phyloP scores from a whole-genome alignment of 805 yeast genomes.

The Saccharomycopsis fodiens region DNA sequence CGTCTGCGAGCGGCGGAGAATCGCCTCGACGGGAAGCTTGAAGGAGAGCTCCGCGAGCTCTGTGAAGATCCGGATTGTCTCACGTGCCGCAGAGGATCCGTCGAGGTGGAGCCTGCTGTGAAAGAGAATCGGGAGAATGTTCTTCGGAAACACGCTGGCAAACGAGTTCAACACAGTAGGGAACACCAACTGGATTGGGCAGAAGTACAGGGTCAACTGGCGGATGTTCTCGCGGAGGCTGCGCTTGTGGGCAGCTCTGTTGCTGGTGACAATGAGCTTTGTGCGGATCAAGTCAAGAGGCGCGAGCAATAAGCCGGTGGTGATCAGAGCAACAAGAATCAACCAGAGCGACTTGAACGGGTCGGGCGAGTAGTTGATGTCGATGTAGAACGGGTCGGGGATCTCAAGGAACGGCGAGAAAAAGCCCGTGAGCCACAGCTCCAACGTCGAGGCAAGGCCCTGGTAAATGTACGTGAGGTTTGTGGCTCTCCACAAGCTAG shows the following conservation, averaged over 20 bases:
- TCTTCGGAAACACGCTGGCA: conserved; percentile 50
- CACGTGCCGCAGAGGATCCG: conserved; percentile 48
- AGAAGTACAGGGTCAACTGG: conserved; percentile 38
- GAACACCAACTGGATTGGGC: conserved; percentile 52
- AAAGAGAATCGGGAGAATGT: conserved; percentile 58
- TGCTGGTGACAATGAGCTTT: conserved; percentile 55
- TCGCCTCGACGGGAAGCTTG: conserved; percentile 80
- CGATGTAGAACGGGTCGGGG: conserved; percentile 86
- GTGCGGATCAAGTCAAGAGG: conserved; percentile 81
- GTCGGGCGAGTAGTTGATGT: conserved; percentile 71
- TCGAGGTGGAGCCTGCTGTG: conserved; percentile 59
- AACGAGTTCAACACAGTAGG: conserved; percentile 67
- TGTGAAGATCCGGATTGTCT: conserved; percentile 45
- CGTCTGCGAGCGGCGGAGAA: conserved; percentile 78
- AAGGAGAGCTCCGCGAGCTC: conserved; percentile 63
- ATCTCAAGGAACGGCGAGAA: conserved; percentile 71
- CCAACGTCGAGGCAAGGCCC: conserved; percentile 67
- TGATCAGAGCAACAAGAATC: conserved; percentile 61
- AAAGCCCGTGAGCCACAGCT: conserved; percentile 89
- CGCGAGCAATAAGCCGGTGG: conserved; percentile 64
- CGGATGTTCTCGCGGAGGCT: conserved; percentile 66
- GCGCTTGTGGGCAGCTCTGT: conserved; percentile 31
- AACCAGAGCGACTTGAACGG: conserved; percentile 61
- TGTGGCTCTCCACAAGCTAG: conserved; percentile 65
- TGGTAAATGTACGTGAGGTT: conserved; percentile 75